Percentiles rank a stretch among this genome's conserved stretches.
phyloP scores from a whole-genome alignment of 441 rosid genomes.

The Rhodomyrtus psidioides region DNA sequence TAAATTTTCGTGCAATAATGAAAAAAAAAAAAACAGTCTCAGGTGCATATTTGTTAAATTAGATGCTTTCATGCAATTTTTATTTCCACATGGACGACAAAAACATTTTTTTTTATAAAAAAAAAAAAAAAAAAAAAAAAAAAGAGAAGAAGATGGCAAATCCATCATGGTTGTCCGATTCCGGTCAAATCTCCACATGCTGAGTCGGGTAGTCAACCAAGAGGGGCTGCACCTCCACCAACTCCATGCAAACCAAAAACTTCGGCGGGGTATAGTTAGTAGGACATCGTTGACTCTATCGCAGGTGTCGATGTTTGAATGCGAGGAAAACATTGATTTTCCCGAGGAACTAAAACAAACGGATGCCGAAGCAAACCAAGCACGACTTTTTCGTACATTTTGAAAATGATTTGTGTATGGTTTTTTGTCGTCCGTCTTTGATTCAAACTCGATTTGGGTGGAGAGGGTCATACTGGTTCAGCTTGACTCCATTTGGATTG shows the following conservation, averaged over 20 bases:
- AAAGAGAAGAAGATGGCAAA: background rate
- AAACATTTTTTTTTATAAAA: no score
- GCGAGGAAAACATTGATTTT: background rate
- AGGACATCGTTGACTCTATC: background rate
- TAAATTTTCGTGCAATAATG: background rate
- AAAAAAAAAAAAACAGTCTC: background rate
- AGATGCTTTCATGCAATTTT: background rate
- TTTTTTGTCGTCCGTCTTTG: background rate
- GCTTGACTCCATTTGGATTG: background rate
- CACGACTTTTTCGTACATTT: background rate
- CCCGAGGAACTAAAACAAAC: background rate
- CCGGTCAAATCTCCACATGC: background rate
- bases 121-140: background rate
- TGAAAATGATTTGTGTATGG: background rate
- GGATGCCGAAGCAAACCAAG: background rate
- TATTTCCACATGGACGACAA: background rate
- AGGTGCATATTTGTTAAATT: rapidly evolving
- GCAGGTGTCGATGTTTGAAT: background rate
- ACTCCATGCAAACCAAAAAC: background rate
- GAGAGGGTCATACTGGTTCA: background rate
- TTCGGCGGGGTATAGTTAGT: background rate
- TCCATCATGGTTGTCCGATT: background rate
- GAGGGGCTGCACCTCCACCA: background rate
- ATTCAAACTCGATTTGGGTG: background rate
- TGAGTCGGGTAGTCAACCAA: background rate